Evolutionary conservation across 306 rosid genomes (phyloP).

Genomic region (Styphnolobium japonicum): DNA sequence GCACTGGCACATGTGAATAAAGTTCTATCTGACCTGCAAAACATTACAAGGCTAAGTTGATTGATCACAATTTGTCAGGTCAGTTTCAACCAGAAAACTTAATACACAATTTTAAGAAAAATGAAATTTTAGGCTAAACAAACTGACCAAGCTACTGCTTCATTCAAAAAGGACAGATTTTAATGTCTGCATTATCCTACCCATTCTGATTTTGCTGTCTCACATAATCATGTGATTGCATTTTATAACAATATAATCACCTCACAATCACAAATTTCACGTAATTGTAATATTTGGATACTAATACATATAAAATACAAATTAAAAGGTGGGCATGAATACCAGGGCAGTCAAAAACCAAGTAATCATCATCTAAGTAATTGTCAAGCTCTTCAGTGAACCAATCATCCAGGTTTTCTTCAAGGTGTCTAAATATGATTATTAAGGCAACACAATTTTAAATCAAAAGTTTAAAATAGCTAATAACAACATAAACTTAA

Average conservation of each 20-base stretch:
- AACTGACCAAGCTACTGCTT: not conserved
- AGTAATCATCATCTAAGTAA: slow-evolving; percentile 85
- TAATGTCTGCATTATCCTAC: not conserved
- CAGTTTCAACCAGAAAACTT: slow-evolving; percentile 14
- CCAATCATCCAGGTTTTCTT: slow-evolving; percentile 87
- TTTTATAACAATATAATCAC: not conserved
- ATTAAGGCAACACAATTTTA: slow-evolving; percentile 46
- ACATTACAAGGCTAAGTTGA: slow-evolving; percentile 1
- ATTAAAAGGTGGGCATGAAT: slow-evolving; percentile 14
- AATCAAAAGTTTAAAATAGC: not conserved
- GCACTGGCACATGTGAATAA: slow-evolving; percentile 84
- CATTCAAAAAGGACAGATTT: not conserved
- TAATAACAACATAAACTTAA: not conserved
- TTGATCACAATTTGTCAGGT: not conserved
- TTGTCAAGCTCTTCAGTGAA: slow-evolving; percentile 72
- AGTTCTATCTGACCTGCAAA: slow-evolving; percentile 92
- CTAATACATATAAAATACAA: not conserved
- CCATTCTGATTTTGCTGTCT: slow-evolving; percentile 1
- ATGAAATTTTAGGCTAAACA: not conserved
- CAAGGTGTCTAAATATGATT: slow-evolving; percentile 64
- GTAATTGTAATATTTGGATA: not conserved
- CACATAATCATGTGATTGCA: not conserved
- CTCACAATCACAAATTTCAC: not conserved
- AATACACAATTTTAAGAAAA: not conserved
- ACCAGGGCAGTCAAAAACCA: slow-evolving; percentile 98